Evolutionary conservation across 2,329 filamentous ascomycete species (phyloP).

Genomic region (Phialophora verrucosa): DNA sequence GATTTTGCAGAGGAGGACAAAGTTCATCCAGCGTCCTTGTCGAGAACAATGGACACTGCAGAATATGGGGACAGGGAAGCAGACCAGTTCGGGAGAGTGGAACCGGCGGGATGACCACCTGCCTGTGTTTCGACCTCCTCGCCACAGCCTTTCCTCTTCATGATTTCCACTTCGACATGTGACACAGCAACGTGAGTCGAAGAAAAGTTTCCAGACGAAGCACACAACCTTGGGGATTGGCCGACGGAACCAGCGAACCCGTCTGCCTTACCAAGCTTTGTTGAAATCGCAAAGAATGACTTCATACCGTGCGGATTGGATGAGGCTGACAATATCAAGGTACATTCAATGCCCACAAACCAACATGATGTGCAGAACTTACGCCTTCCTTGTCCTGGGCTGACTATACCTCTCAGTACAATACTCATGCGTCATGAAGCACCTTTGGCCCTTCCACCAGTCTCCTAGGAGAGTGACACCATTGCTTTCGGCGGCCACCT

Average conservation of each 20-base stretch:
- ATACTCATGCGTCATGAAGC: neutral
- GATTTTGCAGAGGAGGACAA: neutral
- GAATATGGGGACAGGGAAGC: neutral
- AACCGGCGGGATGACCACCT: conserved; percentile 1
- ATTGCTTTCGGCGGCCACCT: conserved; percentile 3
- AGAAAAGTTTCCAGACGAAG: neutral
- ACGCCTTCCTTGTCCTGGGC: neutral
- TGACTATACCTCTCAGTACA: neutral
- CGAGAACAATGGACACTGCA: neutral
- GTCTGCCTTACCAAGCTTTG: neutral
- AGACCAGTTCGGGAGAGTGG: neutral
- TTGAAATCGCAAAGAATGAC: neutral
- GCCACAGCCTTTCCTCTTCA: conserved; percentile 7
- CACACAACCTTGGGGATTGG: neutral
- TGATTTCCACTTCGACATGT: neutral
- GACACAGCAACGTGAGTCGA: neutral
- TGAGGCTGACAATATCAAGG: conserved; percentile 3
- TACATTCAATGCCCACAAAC: neutral
- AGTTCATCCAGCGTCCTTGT: neutral
- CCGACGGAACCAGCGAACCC: neutral
- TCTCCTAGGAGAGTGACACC: neutral
- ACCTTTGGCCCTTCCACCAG: conserved; percentile 1
- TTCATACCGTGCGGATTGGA: neutral
- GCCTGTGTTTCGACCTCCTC: neutral
- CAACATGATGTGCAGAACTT: neutral